phyloP scores from a whole-genome alignment of 1,139 yeast species.

The Magnusiomyces sp. region DNA sequence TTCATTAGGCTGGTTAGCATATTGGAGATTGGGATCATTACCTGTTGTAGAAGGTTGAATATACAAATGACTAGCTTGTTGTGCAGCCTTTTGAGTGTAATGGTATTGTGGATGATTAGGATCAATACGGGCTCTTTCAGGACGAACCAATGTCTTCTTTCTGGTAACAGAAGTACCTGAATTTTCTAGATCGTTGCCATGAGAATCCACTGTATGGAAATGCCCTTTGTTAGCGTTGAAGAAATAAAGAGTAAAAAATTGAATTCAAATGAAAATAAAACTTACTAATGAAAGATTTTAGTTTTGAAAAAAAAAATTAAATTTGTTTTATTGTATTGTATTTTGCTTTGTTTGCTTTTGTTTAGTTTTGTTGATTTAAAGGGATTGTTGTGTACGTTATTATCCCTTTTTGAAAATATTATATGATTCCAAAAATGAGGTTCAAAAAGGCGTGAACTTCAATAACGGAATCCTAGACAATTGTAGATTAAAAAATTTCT shows the following conservation, averaged over 20 bases:
- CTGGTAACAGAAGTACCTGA: conserved; percentile 25
- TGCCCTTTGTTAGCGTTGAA: neutral
- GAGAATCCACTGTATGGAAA: neutral
- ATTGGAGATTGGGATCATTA: conserved; percentile 48
- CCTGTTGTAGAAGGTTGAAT: conserved; percentile 71
- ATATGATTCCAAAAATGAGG: too few species aligned
- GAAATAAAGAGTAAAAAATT: neutral
- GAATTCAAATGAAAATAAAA: neutral
- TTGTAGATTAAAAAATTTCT: too few species aligned
- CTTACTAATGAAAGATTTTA: too few species aligned
- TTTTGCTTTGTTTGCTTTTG: too few species aligned
- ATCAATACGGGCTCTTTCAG: conserved; percentile 65
- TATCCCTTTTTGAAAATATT: too few species aligned
- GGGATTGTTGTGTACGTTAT: too few species aligned
- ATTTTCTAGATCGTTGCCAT: conserved; percentile 1
- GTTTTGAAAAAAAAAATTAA: too few species aligned
- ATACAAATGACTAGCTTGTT: conserved; percentile 51
- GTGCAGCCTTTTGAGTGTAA: conserved; percentile 66
- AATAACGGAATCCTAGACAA: too few species aligned
- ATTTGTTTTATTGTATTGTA: too few species aligned
- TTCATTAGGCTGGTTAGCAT: conserved; percentile 33
- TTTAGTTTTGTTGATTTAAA: too few species aligned
- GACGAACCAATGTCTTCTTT: conserved; percentile 65
- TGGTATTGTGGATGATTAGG: conserved; percentile 68
- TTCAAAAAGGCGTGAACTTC: too few species aligned